Evolutionary conservation across 192 early-diverging fungal species (phyloP), one percentile per base, ranked within the genome.

Genomic region (Coemansia sp.): DNA sequence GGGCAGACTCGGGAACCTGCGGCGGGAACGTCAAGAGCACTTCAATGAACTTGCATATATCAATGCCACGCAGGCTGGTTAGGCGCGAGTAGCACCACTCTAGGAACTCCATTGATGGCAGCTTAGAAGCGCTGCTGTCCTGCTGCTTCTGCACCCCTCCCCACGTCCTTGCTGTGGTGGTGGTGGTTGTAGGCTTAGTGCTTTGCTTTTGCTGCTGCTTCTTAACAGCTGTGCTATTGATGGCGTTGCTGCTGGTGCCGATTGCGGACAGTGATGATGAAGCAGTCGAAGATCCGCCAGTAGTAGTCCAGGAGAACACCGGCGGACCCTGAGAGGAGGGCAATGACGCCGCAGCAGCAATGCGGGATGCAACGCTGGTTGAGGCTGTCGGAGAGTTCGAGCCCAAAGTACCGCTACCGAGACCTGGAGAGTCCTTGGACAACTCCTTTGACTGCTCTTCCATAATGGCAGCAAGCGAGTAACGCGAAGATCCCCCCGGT

Each of bases 11-110:
- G 39, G 87, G 79, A 8, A 78, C 76, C 68, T 91, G 85, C 52
- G 89, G 60, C 2, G 90, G 89, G 79, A 93, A 93, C 7, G 90
- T 87, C 52, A 93, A 71, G 44, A 93, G 75, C 85, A 93, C 89
- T 69, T 88, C 81, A 58, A 93, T 87, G 59, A 92, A 92, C 56
- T 93, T 91, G 53, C 89, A 87, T 12, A 78, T 72, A 80, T 72
- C 56, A 56, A 86, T 85, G 66, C 87, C 85, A 57, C 85, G 87
- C 9, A 90, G 76, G 51, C 83, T 86, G 68, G 83, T 85, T 43
- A 93, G 75, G 16, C 87, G 79, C 33, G 87, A 70, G 49, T 87
- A 75, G 76, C 89, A 90, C 92, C 92, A 93, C 60, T 84, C 78
- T 53, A 89, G 63, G 75, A 93, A 93, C 20, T 90, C 87, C 63